phyloP scores from a whole-genome alignment of 2,329 filamentous ascomycete species.

The Exophiala xenobiotica region DNA sequence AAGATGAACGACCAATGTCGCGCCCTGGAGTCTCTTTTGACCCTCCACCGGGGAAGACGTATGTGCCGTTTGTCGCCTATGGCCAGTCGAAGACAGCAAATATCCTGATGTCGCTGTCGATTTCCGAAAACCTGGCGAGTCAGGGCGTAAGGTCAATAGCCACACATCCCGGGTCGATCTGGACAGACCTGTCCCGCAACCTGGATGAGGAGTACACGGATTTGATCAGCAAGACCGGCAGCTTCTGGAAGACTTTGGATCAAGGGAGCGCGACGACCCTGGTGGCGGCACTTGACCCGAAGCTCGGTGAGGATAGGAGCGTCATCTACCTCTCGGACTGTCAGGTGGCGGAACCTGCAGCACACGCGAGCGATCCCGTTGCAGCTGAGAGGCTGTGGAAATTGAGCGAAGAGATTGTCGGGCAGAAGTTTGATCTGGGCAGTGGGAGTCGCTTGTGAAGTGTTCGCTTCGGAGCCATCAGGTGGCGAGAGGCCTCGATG shows the following conservation, averaged over 20 bases:
- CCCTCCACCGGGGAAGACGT: constrained; percentile 28
- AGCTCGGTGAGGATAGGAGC: constrained; percentile 28
- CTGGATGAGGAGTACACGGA: constrained; percentile 33
- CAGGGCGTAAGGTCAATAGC: constrained; percentile 41
- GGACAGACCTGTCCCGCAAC: constrained; percentile 20
- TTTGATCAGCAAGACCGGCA: constrained; percentile 31
- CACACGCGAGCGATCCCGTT: constrained; percentile 32
- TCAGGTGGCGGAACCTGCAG: constrained; percentile 33
- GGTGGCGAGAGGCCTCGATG: no score
- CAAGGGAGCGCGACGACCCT: constrained; percentile 39
- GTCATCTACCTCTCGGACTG: constrained; percentile 40
- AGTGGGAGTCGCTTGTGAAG: background rate
- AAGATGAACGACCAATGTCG: constrained; percentile 15
- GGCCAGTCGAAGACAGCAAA: constrained; percentile 52
- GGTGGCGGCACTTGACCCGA: constrained; percentile 47
- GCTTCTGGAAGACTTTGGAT: constrained; percentile 28
- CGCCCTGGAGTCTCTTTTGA: constrained; percentile 24
- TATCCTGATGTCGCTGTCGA: constrained; percentile 41
- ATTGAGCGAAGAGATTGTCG: constrained; percentile 32
- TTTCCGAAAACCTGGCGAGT: constrained; percentile 42
- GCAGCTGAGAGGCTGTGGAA: constrained; percentile 20
- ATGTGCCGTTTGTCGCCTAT: constrained; percentile 41
- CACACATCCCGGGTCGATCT: constrained; percentile 41
- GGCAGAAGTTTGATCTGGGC: constrained; percentile 37
- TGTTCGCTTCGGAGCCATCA: no score